Conservation (phyloP, 2,329 filamentous ascomycete genomes). For the Botrytis squamosa region DNA sequence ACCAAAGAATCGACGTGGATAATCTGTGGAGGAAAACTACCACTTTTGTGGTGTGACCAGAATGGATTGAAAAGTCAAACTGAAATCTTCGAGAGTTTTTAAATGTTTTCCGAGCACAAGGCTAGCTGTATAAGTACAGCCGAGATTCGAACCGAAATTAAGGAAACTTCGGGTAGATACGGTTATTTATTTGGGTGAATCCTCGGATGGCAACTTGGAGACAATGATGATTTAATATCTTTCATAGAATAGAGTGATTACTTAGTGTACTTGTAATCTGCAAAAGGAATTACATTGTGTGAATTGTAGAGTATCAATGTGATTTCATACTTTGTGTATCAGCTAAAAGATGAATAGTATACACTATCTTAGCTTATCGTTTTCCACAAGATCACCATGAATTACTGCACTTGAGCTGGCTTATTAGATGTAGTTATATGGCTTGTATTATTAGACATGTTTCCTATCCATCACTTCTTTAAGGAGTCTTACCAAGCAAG, state of each 20-base stretch:
- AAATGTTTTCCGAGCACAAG: neutral
- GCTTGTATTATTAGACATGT: no score
- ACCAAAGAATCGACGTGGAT: neutral
- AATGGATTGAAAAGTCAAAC: neutral
- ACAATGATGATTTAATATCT: neutral
- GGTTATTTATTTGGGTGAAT: neutral
- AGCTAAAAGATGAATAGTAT: neutral
- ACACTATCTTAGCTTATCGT: no score
- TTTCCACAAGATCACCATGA: neutral
- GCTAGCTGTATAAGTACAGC: neutral
- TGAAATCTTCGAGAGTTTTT: neutral
- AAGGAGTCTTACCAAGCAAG: no score
- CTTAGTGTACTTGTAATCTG: neutral
- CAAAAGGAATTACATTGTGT: neutral
- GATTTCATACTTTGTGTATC: neutral
- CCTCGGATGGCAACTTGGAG: neutral
- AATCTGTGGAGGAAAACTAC: neutral
- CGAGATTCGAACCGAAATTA: neutral
- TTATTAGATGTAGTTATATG: neutral
- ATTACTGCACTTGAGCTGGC: neutral
- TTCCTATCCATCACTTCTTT: no score
- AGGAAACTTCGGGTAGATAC: neutral
- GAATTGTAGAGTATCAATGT: no score
- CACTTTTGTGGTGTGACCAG: neutral
- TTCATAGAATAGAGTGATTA: neutral